Percentiles rank a stretch among this genome's conserved stretches.
These are phyloP conservation scores for Houttuynia cordata DNA, from an alignment of 164 flowering plant genomes.

Conservation along the genomic window DNA sequence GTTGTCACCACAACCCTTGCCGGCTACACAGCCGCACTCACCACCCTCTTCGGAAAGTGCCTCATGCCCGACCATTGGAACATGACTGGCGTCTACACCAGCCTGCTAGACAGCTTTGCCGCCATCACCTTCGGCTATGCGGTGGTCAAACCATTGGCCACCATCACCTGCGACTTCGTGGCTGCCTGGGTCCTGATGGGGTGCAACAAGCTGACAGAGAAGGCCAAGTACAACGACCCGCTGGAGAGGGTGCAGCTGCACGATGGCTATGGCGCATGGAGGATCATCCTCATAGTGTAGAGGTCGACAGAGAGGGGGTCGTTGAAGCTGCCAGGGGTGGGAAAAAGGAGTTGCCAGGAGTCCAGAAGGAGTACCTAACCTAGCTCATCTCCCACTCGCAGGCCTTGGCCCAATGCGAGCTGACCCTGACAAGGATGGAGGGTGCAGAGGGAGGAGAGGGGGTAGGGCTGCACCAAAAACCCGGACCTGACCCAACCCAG, in stretches of 20 bases:
- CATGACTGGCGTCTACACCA: slow-evolving; percentile 64
- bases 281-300: slow-evolving; percentile 62
- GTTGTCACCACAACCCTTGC: slow-evolving; percentile 73
- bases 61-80: slow-evolving; percentile 58
- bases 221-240: slow-evolving; percentile 48
- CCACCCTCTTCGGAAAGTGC: slow-evolving; percentile 55
- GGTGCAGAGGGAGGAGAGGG: too few species aligned
- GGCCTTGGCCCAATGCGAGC: too few species aligned
- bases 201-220: slow-evolving; percentile 45
- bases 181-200: slow-evolving; percentile 46
- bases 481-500: too few species aligned
- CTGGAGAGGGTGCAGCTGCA: slow-evolving; percentile 72
- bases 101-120: slow-evolving; percentile 65
- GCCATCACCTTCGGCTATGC: slow-evolving; percentile 68
- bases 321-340: too few species aligned
- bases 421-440: too few species aligned
- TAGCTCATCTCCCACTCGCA: too few species aligned
- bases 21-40: slow-evolving; percentile 57
- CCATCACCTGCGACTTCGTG: slow-evolving; percentile 62
- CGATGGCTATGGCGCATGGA: slow-evolving; percentile 88
- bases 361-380: too few species aligned
- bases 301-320: too few species aligned
- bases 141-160: slow-evolving; percentile 84
- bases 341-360: too few species aligned
- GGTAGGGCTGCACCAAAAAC: too few species aligned